Base-by-base conservation (phyloP, 2,329 filamentous ascomycete species). In the Albifimbria verrucaria region DNA sequence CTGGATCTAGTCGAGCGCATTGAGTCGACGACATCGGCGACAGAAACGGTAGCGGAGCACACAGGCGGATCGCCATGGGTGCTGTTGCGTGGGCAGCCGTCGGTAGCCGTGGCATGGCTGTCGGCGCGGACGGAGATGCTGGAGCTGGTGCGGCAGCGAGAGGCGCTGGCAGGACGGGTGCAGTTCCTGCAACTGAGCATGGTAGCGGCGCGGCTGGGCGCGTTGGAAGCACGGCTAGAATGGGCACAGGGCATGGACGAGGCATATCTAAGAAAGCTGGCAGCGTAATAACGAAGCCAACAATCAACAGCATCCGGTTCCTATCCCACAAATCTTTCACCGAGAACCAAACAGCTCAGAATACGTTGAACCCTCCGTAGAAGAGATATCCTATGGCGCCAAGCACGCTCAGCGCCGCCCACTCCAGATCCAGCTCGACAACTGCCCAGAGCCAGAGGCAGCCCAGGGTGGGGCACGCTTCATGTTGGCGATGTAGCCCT, bases 381-480 rank as follows among this genome's bases (percentile, higher is more conserved):
- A 74, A 77, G 23, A 81, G 64, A 58, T 78, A 86, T 4, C 58
- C 65, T 1, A 62, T 75, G 2, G 76, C 72, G 2, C 72, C 59
- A 3, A 68, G 66, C 32, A 87, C 65, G 58, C 83, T 87, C 12
- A 71, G 59, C 2, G 87, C 73, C 0, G 89, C 89, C 63, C 82
- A 85, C 0, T 77, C 64, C 41, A 96, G 74, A 52, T 90, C 81
- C 72, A 97, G 80, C 74, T 99, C 94, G 46, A 97, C 80, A 21
- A 97, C 87, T 26, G 88, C 85, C 92, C 93, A 97, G 4, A 97
- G 81, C 92, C 93, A 97, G 18, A 97, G 70, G 41, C 90, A 93
- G 0, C 91, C 94, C 15, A 97, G 69, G 5, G 92, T 86, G 94
- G 94, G 1, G 92, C 89, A 57, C 85, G 86, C 75, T 96, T 95